Conservation (phyloP, 2,329 filamentous ascomycete genomes). For the Pseudodiploospora longispora region DNA sequence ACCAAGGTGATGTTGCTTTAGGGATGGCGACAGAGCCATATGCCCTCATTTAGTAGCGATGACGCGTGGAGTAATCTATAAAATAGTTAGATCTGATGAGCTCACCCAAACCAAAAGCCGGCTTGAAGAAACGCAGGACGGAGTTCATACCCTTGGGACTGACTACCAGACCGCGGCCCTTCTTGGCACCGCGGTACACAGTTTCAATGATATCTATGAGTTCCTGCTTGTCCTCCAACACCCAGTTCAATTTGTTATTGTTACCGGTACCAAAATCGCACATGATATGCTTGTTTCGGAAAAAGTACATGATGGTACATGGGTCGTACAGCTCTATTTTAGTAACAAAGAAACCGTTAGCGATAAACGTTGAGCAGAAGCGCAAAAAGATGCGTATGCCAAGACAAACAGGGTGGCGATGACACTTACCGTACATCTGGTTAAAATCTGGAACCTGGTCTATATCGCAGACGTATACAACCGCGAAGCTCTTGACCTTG, state of each 20-base stretch:
- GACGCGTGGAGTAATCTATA: conserved; percentile 29
- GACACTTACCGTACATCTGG: conserved; percentile 62
- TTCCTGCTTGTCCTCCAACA: conserved; percentile 92
- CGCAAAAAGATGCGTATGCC: not conserved
- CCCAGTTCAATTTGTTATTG: conserved; percentile 98
- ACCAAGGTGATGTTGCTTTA: too few species aligned
- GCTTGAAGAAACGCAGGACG: too few species aligned
- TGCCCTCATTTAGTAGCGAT: conserved; percentile 23
- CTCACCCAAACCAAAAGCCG: too few species aligned
- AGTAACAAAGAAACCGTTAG: not conserved
- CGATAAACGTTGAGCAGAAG: not conserved
- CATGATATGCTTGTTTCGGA: conserved; percentile 98
- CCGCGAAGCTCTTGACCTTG: conserved; percentile 85
- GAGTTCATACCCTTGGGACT: conserved; percentile 64
- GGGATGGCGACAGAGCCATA: too few species aligned
- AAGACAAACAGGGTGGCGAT: not conserved
- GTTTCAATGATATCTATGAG: conserved; percentile 98
- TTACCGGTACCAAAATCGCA: conserved; percentile 96
- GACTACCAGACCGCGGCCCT: conserved; percentile 91
- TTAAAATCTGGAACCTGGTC: conserved; percentile 48
- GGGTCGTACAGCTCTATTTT: conserved; percentile 66
- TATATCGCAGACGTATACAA: conserved; percentile 90
- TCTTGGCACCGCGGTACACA: conserved; percentile 96
- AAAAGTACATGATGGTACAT: conserved; percentile 94
- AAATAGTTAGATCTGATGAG: not conserved